Evolutionary conservation across 345 rosid species (phyloP).

Genomic region (Euphorbia lathyris): DNA sequence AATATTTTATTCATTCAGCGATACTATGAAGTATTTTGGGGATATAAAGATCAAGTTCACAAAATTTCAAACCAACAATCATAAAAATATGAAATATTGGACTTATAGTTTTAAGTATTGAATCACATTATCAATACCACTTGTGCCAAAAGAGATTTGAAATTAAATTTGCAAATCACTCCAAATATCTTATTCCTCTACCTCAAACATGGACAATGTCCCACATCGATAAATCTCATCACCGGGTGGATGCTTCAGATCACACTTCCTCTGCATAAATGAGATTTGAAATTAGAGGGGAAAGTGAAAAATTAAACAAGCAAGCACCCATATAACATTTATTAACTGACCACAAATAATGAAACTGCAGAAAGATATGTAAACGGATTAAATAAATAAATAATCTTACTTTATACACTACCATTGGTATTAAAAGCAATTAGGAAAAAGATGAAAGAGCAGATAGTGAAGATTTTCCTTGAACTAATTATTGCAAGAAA

Average conservation of each 20-base stretch:
- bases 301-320: constrained; percentile 1
- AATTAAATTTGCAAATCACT: background rate
- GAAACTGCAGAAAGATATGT: background rate
- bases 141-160: background rate
- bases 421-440: background rate
- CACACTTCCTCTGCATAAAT: constrained; percentile 74
- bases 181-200: constrained; percentile 14
- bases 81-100: too few relatives aligned
- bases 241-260: constrained; percentile 97
- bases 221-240: constrained; percentile 98
- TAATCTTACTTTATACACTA: background rate
- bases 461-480: background rate
- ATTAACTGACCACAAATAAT: background rate
- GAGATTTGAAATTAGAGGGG: background rate
- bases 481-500: background rate
- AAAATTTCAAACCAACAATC: too few relatives aligned
- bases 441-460: background rate
- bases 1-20: too few relatives aligned
- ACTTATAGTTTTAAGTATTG: too few relatives aligned
- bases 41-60: too few relatives aligned
- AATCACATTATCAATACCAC: too few relatives aligned
- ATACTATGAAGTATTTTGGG: too few relatives aligned
- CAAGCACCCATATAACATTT: background rate
- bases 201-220: constrained; percentile 99
- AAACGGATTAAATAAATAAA: background rate